Evolutionary conservation across 176 grass and related monocot species (phyloP).

Genomic region (Zoysia pacifica): DNA sequence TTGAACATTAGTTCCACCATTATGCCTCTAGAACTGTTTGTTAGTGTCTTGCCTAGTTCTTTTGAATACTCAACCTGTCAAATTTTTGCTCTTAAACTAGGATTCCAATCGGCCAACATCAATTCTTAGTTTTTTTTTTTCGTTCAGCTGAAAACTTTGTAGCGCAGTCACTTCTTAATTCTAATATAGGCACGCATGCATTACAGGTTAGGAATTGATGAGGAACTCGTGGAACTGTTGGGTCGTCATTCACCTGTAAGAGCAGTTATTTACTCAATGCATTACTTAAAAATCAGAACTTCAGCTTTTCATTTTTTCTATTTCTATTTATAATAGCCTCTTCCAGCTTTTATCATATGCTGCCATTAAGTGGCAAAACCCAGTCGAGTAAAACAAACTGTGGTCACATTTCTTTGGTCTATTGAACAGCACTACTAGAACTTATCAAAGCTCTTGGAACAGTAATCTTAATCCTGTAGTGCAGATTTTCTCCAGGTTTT

Average conservation of each 20-base stretch:
- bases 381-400: background rate
- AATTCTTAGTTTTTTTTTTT: background rate
- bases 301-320: background rate
- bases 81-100: background rate
- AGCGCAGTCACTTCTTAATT: background rate
- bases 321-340: background rate
- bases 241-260: constrained; percentile 78
- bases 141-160: background rate
- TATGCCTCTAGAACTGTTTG: constrained; percentile 7
- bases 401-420: constrained; percentile 5
- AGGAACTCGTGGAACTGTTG: constrained; percentile 75
- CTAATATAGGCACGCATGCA: constrained; percentile 28
- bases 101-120: background rate
- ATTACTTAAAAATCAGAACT: background rate
- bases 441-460: background rate
- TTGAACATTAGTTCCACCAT: constrained; percentile 2
- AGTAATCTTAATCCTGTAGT: background rate
- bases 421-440: background rate
- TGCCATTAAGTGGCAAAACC: background rate
- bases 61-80: background rate
- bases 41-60: background rate
- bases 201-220: constrained; percentile 88
- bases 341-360: background rate
- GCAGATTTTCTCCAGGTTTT: background rate
- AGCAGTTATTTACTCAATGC: constrained; percentile 17